Evolutionary conservation across 306 rosid species (phyloP), one percentile per base, ranked within the genome.

Genomic region (Cucurbita ficifolia): DNA sequence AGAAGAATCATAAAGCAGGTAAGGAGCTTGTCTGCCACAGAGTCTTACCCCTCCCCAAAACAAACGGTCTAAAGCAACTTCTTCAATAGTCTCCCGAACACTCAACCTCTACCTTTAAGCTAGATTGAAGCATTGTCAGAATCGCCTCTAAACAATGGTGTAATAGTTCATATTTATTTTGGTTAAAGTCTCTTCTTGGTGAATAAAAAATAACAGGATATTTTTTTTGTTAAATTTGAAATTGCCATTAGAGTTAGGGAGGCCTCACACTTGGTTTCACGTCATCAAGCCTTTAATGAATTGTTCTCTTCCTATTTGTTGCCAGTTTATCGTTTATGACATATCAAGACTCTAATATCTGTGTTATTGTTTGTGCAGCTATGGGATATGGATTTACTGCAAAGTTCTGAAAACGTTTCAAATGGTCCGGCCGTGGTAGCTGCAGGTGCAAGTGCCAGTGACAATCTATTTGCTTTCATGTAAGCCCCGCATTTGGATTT

Each of bases 311-410:
- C 10, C 48, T 65, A 33, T 65, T 19, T 65, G 36, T 43, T 64
- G 39, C 18, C 49, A 9, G 6, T 6, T 65, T 19, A 18, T 19
- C 24, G 36, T 67, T 67, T 43, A 21, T 22, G 54, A 67, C n/a
- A 2, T 43, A 10, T 21, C 45, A 67, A 43, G 11, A 67, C 54
- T 1, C 54, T 1, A 43, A 18, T 12, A 10, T 57, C 63, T 42
- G 53, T 39, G 8, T 13, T 67, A 21, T 63, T 40, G 52, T 64
- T 43, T 45, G 39, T 24, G 21, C 72, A 67, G 72, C 54, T 67
- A 12, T 67, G 72, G 72, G 72, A 67, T 67, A 67, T 67, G 55
- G 72, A 67, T 67, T 42, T 67, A 21, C 19, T 67, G 72, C 72
- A 11, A 67, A 45, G 19, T 67, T 45, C 54, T 43, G 72, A 54